Conservation (phyloP, 2,329 filamentous ascomycete species). For the Aureobasidium leucospermi region DNA sequence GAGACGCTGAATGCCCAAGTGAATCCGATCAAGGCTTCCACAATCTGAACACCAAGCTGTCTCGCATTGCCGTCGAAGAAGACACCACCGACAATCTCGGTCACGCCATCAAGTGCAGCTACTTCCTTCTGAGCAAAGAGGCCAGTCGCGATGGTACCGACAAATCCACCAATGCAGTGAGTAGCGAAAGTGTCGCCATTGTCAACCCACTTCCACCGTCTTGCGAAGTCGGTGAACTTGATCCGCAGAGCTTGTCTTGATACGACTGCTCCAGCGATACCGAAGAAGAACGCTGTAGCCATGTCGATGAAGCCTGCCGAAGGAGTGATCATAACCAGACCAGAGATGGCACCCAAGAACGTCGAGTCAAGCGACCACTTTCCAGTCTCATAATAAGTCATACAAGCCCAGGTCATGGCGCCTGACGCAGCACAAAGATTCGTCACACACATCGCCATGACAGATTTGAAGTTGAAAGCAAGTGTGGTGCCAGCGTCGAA, state of each 20-base stretch:
- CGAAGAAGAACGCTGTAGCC: slow-evolving; percentile 43
- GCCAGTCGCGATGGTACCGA: slow-evolving; percentile 45
- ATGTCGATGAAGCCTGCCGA: slow-evolving; percentile 44
- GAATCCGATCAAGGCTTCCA: slow-evolving; percentile 46
- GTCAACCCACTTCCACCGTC: slow-evolving; percentile 45
- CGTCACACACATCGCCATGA: slow-evolving; percentile 44
- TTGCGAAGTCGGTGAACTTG: slow-evolving; percentile 44
- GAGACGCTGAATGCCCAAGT: slow-evolving; percentile 44
- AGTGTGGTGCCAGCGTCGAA: slow-evolving; percentile 46
- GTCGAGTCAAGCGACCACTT: slow-evolving; percentile 44
- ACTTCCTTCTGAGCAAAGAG: slow-evolving; percentile 46
- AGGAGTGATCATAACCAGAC: slow-evolving; percentile 47
- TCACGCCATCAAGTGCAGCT: slow-evolving; percentile 45
- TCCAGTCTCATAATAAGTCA: slow-evolving; percentile 37
- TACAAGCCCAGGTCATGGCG: slow-evolving; percentile 40
- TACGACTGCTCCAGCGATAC: slow-evolving; percentile 39
- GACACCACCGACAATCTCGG: slow-evolving; percentile 43
- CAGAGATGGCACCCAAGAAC: slow-evolving; percentile 48
- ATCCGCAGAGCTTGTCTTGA: slow-evolving; percentile 47
- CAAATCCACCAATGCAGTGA: slow-evolving; percentile 45
- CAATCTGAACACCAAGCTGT: slow-evolving; percentile 44
- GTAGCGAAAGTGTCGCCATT: slow-evolving; percentile 51
- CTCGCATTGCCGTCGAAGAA: slow-evolving; percentile 47
- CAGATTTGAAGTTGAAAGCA: slow-evolving; percentile 42
- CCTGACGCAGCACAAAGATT: slow-evolving; percentile 43